Conservation (phyloP, 2,329 filamentous ascomycete genomes). For the Alternaria sp. region DNA sequence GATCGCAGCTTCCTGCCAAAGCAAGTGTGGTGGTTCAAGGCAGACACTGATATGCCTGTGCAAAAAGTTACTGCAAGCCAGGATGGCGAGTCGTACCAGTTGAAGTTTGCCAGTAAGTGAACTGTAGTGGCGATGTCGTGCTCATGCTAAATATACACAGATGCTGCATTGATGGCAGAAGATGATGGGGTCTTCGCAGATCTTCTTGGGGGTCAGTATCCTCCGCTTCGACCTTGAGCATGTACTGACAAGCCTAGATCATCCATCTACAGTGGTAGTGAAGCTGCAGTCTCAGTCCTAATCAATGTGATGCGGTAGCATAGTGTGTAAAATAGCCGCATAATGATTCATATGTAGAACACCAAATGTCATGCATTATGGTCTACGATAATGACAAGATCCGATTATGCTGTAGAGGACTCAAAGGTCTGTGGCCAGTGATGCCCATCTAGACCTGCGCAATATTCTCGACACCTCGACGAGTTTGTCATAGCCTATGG, state of each 20-base stretch:
- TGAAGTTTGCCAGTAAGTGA: constrained; percentile 30
- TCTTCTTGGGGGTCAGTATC: constrained; percentile 21
- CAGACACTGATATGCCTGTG: constrained; percentile 17
- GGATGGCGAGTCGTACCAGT: constrained; percentile 23
- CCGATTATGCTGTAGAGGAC: not conserved
- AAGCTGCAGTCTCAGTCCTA: constrained; percentile 10
- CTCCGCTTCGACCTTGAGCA: not conserved
- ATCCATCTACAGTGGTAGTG: constrained; percentile 7
- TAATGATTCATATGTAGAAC: not conserved
- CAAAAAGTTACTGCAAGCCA: constrained; percentile 29
- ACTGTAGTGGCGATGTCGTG: not conserved
- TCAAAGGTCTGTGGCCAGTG: not conserved
- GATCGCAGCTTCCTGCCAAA: constrained; percentile 34
- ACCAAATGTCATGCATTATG: not conserved
- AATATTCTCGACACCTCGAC: not conserved
- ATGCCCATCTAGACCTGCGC: not conserved
- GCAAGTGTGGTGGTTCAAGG: constrained; percentile 34
- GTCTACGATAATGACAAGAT: not conserved
- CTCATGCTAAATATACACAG: constrained; percentile 10
- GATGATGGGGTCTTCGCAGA: constrained; percentile 23
- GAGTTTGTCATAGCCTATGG: not conserved
- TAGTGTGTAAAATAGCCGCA: not conserved
- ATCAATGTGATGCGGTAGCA: not conserved
- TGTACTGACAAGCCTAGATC: constrained; percentile 6
- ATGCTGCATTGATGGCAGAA: constrained; percentile 19